phyloP scores from a whole-genome alignment of 1,284 basidiomycete genomes.

The Hypsizygus ulmarius region DNA sequence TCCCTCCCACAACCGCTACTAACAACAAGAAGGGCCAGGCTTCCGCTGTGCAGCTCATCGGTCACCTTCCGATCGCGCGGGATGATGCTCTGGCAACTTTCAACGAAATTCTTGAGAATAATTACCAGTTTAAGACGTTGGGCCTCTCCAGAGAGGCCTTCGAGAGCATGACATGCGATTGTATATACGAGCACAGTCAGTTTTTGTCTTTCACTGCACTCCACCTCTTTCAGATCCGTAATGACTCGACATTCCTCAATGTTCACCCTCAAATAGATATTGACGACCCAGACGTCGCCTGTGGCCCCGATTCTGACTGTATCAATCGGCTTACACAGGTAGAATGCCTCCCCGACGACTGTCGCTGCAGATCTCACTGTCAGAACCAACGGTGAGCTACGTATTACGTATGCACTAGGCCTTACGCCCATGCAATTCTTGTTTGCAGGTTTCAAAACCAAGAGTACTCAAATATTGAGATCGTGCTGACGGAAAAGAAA shows the following conservation, averaged over 20 bases:
- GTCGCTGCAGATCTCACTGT: slow-evolving; percentile 80
- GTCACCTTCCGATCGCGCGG: slow-evolving; percentile 74
- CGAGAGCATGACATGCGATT: slow-evolving; percentile 95
- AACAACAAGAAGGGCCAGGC: slow-evolving; percentile 31
- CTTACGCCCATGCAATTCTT: slow-evolving; percentile 4
- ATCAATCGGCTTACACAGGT: slow-evolving; percentile 98
- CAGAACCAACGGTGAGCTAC: slow-evolving; percentile 85
- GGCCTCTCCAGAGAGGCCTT: slow-evolving; percentile 85
- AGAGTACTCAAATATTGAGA: slow-evolving; percentile 85
- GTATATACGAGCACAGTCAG: slow-evolving; percentile 79
- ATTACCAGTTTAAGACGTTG: slow-evolving; percentile 86
- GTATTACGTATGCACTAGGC: slow-evolving; percentile 18
- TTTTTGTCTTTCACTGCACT: slow-evolving; percentile 25
- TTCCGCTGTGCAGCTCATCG: slow-evolving; percentile 60
- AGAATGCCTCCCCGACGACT: slow-evolving; percentile 88
- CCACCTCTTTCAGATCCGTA: slow-evolving; percentile 2
- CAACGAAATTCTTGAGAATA: slow-evolving; percentile 71
- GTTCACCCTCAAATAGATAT: slow-evolving; percentile 38
- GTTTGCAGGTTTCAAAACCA: slow-evolving; percentile 75
- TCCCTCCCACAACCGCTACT: slow-evolving; percentile 21
- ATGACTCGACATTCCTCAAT: slow-evolving; percentile 8
- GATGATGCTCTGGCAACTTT: slow-evolving; percentile 76
- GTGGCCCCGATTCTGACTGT: slow-evolving; percentile 89
- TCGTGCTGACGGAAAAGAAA: slow-evolving; percentile 94
- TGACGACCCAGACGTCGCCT: slow-evolving; percentile 66